A percentile compares a stretch with the other conserved stretches of the same genome.
phyloP scores from a whole-genome alignment of 2,329 filamentous ascomycete species.

The Aspergillus sp. region DNA sequence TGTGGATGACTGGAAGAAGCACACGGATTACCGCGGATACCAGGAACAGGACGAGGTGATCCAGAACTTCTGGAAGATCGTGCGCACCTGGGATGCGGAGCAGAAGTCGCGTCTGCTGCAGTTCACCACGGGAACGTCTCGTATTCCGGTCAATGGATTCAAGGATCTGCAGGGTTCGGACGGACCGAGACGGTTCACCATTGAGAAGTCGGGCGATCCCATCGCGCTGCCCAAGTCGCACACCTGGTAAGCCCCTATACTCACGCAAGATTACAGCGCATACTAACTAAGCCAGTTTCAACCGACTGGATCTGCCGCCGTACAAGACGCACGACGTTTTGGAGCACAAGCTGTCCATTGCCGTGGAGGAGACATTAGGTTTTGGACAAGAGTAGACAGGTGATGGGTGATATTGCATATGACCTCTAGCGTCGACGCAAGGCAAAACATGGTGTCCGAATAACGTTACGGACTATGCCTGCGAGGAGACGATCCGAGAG shows the following conservation, averaged over 20 bases:
- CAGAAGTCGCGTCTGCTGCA: conserved; percentile 95
- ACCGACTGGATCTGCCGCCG: conserved; percentile 89
- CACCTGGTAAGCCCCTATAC: conserved; percentile 73
- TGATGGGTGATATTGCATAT: conserved; percentile 17
- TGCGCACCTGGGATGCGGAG: conserved; percentile 95
- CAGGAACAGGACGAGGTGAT: conserved; percentile 97
- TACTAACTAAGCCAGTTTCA: conserved; percentile 67
- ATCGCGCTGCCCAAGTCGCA: conserved; percentile 93
- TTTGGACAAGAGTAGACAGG: conserved; percentile 87
- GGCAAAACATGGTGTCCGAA: background rate
- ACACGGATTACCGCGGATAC: conserved; percentile 98
- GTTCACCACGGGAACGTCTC: conserved; percentile 94
- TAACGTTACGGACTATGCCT: background rate
- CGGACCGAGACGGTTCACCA: conserved; percentile 91
- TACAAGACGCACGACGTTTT: conserved; percentile 88
- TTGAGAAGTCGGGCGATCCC: conserved; percentile 94
- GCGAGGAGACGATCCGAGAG: background rate
- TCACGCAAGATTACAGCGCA: background rate
- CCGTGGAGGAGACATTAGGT: conserved; percentile 97
- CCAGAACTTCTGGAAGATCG: conserved; percentile 96
- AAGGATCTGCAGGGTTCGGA: conserved; percentile 98
- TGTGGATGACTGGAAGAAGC: conserved; percentile 99
- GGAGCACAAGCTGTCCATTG: conserved; percentile 88
- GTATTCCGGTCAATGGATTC: conserved; percentile 98
- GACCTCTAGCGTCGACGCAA: conserved; percentile 8